A percentile compares a stretch with the other conserved stretches of the same genome.
phyloP scores from a whole-genome alignment of 1,284 basidiomycete species.

The Tremellales sp. region DNA sequence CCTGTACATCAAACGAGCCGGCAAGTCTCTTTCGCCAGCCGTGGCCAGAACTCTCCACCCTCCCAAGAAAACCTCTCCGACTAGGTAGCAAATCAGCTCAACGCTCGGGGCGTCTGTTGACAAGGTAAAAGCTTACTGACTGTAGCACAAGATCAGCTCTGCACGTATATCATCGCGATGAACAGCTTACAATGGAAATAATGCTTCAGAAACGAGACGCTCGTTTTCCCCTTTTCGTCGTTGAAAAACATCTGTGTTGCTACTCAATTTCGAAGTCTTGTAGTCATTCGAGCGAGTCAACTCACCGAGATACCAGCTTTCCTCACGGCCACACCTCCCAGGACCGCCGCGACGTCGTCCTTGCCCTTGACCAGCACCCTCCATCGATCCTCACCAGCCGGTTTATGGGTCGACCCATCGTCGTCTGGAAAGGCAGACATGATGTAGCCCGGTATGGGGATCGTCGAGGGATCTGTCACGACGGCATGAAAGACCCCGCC shows the following conservation, averaged over 20 bases:
- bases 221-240: conserved; percentile 7
- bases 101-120: no score
- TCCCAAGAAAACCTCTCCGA: conserved; percentile 35
- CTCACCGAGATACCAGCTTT: conserved; percentile 23
- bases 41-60: conserved; percentile 27
- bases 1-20: conserved; percentile 26
- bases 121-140: conserved; percentile 15
- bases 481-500: conserved; percentile 38
- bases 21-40: conserved; percentile 23
- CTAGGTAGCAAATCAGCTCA: conserved; percentile 2
- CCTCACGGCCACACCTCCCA: conserved; percentile 21
- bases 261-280: no score
- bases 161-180: not conserved
- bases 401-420: conserved; percentile 6
- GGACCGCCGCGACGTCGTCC: conserved; percentile 7
- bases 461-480: conserved; percentile 23
- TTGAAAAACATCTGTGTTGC: conserved; percentile 15
- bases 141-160: conserved; percentile 6
- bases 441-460: conserved; percentile 24
- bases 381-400: conserved; percentile 21
- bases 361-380: conserved; percentile 12
- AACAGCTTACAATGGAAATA: conserved; percentile 33
- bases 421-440: conserved; percentile 13
- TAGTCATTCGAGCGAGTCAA: not conserved
- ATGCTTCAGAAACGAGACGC: conserved; percentile 23